Evolutionary conservation across 148 eudicot genomes (phyloP).

Genomic region (Fagopyrum esculentum): DNA sequence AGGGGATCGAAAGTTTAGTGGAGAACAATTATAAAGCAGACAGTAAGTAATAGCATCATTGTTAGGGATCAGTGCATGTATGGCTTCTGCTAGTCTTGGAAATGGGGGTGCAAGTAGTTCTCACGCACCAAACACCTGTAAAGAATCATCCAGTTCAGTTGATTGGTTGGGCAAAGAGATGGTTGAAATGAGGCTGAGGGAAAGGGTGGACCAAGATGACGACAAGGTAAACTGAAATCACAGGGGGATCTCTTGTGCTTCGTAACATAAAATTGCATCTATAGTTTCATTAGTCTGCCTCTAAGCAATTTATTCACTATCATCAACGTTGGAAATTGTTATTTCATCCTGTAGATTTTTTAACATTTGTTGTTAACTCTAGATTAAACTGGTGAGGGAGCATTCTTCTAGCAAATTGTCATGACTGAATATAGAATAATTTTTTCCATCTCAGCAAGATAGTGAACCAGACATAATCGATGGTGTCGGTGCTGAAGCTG

Average conservation of each 20-base stretch:
- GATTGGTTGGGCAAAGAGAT: constrained; percentile 96
- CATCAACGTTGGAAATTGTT: constrained; percentile 9
- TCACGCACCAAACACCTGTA: constrained; percentile 48
- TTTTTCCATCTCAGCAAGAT: constrained; percentile 45
- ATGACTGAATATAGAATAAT: constrained; percentile 12
- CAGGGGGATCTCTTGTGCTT: neutral
- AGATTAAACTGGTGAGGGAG: neutral
- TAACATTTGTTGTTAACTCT: constrained; percentile 2
- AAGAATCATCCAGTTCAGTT: constrained; percentile 79
- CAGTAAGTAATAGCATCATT: constrained; percentile 17
- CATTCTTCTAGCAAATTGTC: neutral
- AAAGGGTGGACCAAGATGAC: constrained; percentile 62
- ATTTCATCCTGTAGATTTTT: neutral
- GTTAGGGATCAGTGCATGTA: constrained; percentile 23
- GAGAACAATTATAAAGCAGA: constrained; percentile 18
- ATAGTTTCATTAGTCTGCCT: neutral
- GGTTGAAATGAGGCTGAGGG: constrained; percentile 86
- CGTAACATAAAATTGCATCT: neutral
- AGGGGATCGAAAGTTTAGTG: constrained; percentile 25
- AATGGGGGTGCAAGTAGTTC: constrained; percentile 87
- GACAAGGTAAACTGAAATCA: constrained; percentile 55
- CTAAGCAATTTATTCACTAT: neutral
- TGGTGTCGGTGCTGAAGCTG: constrained; percentile 93
- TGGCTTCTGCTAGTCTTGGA: constrained; percentile 79
- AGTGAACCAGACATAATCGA: constrained; percentile 89